These are phyloP conservation scores for Hymenoscyphus repandus DNA, from an alignment of 2,329 filamentous ascomycete genomes.

Conservation along the genomic window DNA sequence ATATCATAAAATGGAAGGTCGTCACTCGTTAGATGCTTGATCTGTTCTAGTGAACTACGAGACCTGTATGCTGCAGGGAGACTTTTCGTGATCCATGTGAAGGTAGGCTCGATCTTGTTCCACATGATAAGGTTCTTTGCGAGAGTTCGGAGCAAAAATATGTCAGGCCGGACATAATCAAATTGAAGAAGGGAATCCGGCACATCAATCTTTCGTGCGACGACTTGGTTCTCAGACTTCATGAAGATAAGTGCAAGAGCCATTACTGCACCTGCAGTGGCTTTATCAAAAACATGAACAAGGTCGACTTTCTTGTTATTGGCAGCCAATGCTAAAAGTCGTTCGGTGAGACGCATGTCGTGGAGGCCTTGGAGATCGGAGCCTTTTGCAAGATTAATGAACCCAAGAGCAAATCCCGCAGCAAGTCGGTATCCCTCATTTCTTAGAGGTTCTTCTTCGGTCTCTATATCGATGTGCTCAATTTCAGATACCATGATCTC, in stretches of 20 bases:
- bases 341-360: constrained; percentile 89
- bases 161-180: constrained; percentile 90
- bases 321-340: constrained; percentile 78
- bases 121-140: constrained; percentile 91
- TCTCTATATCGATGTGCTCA: constrained; percentile 72
- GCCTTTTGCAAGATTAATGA: constrained; percentile 92
- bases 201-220: constrained; percentile 89
- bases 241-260: constrained; percentile 91
- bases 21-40: constrained; percentile 64
- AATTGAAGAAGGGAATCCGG: constrained; percentile 88
- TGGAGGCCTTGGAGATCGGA: constrained; percentile 82
- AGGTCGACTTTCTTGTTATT: constrained; percentile 86
- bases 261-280: constrained; percentile 87
- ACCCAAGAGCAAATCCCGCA: constrained; percentile 85
- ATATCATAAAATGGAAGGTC: constrained; percentile 94
- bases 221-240: constrained; percentile 84
- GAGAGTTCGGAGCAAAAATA: constrained; percentile 83
- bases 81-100: constrained; percentile 70
- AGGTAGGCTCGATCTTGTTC: constrained; percentile 70
- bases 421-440: constrained; percentile 96
- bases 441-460: constrained; percentile 79
- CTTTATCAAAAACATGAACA: constrained; percentile 88
- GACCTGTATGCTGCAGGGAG: constrained; percentile 66
- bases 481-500: constrained; percentile 99
- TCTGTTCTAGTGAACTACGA: constrained; percentile 53